Evolutionary conservation across 768 basidiomycete genomes (phyloP).

Genomic region (Suillus plorans): DNA sequence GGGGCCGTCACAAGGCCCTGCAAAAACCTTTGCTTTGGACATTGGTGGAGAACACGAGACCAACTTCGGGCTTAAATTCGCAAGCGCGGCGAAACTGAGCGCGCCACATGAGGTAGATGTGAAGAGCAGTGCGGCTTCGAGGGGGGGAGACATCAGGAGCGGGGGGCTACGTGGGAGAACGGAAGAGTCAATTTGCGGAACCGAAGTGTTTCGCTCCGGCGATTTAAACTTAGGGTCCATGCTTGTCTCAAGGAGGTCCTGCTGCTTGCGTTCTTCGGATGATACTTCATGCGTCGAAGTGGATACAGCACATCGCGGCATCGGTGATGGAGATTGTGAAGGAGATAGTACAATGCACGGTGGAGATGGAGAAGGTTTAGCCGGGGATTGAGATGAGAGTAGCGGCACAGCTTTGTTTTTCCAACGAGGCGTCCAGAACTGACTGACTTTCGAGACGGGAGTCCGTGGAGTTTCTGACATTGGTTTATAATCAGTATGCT

Average conservation of each 20-base stretch:
- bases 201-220: conserved; percentile 13
- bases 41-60: background rate
- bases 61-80: background rate
- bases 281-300: conserved; percentile 2
- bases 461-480: background rate
- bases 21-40: background rate
- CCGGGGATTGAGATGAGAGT: background rate
- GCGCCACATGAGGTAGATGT: conserved; percentile 26
- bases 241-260: conserved; percentile 8
- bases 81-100: conserved; percentile 8
- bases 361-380: conserved; percentile 7
- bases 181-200: conserved; percentile 32
- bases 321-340: conserved; percentile 1
- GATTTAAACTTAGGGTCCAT: background rate
- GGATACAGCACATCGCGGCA: background rate
- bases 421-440: background rate
- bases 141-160: conserved; percentile 52
- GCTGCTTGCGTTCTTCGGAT: conserved; percentile 17
- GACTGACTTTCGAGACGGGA: background rate
- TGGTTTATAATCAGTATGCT: background rate
- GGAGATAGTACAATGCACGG: conserved; percentile 22
- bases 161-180: conserved; percentile 58
- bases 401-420: background rate
- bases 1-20: background rate
- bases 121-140: conserved; percentile 59